Percentiles rank a stretch among this genome's conserved stretches.
These are phyloP conservation scores for Solanum lycopersicoides DNA, from an alignment of 257 asterid genomes.

Conservation along the genomic window DNA sequence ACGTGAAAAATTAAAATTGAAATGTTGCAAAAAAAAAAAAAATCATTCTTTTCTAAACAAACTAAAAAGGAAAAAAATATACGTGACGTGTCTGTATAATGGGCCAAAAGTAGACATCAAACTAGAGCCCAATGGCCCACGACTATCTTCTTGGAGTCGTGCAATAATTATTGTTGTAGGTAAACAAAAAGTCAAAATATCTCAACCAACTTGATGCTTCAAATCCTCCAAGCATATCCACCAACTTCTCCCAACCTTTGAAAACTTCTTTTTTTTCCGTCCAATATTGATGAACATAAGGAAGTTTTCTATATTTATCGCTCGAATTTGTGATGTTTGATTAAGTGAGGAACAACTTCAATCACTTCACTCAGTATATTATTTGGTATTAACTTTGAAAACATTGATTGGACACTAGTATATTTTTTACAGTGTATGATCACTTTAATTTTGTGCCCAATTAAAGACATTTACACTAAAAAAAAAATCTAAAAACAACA, in stretches of 20 bases:
- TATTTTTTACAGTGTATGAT: background rate
- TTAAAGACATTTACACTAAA: background rate
- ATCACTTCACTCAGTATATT: rapidly evolving
- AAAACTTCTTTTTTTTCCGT: too few relatives aligned
- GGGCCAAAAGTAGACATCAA: background rate
- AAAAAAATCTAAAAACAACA: too few relatives aligned
- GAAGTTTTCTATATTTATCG: rapidly evolving
- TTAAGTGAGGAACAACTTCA: too few relatives aligned
- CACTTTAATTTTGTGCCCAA: background rate
- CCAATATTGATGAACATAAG: too few relatives aligned
- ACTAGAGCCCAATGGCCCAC: background rate
- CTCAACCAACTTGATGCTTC: background rate
- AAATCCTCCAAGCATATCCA: background rate
- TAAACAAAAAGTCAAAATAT: background rate
- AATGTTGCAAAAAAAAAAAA: too few relatives aligned
- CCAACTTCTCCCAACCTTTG: background rate
- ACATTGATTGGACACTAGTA: background rate
- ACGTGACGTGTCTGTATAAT: background rate
- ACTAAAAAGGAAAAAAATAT: background rate
- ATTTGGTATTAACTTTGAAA: background rate
- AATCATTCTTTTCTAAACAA: too few relatives aligned
- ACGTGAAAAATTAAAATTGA: too few relatives aligned
- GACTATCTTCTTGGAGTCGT: background rate
- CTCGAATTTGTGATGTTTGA: too few relatives aligned
- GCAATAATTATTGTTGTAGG: background rate